phyloP scores from a whole-genome alignment of 108 stramenopile species.

The Chaetoceros tenuissimus region DNA sequence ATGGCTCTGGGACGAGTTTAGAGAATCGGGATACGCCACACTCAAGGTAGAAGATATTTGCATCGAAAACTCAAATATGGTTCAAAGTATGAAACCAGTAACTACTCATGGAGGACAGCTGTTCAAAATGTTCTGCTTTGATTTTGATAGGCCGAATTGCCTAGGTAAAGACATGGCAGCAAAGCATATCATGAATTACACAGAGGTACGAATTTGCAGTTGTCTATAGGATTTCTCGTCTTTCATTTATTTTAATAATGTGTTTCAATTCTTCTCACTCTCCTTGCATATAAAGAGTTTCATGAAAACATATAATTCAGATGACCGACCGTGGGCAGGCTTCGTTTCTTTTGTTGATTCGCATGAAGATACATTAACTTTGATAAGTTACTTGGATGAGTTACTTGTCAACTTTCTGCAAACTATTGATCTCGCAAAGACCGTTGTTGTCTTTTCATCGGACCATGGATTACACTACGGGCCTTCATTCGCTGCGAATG shows the following conservation, averaged over 20 bases:
- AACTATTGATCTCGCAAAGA: constrained; percentile 19
- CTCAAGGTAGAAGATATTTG: constrained; percentile 49
- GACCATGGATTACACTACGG: constrained; percentile 60
- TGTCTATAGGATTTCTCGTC: too few species aligned
- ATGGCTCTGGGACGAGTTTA: constrained; percentile 48
- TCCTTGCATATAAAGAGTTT: constrained; percentile 32
- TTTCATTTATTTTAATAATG: too few species aligned
- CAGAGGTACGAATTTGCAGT: too few species aligned
- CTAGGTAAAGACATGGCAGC: constrained; percentile 30
- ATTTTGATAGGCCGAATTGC: constrained; percentile 44
- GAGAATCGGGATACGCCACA: constrained; percentile 26
- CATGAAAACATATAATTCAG: constrained; percentile 6
- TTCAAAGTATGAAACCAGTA: constrained; percentile 33
- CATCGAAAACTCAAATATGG: constrained; percentile 43
- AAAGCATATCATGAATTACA: constrained; percentile 20
- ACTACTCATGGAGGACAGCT: constrained; percentile 35
- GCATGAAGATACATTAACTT: constrained; percentile 39
- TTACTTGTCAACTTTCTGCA: constrained; percentile 10
- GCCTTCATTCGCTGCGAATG: constrained; percentile 21
- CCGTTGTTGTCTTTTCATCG: constrained; percentile 28
- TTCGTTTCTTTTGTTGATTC: constrained; percentile 41
- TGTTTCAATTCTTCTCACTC: too few species aligned
- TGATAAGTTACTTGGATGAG: constrained; percentile 26
- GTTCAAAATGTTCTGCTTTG: constrained; percentile 35
- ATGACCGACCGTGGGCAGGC: constrained; percentile 29